Evolutionary conservation across 2,329 filamentous ascomycete genomes (phyloP).

Genomic region (Ilyonectria robusta): DNA sequence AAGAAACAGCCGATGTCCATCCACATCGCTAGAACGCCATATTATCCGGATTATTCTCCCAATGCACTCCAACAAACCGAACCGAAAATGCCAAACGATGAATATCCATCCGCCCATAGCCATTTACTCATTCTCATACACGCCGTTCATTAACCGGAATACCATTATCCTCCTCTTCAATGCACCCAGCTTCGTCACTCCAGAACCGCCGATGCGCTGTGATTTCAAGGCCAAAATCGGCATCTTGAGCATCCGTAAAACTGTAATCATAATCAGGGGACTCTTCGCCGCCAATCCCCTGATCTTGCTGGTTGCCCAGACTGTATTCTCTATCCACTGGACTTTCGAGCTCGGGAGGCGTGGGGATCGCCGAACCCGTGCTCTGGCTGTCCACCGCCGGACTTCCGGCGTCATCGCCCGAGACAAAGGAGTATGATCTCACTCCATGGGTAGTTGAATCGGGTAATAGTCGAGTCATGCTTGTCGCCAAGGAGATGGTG

Average conservation of each 20-base stretch:
- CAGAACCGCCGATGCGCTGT: conserved; percentile 53
- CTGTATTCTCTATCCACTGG: conserved; percentile 48
- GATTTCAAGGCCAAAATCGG: conserved; percentile 54
- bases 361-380: conserved; percentile 53
- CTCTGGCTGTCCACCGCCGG: conserved; percentile 55
- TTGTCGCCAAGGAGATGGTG: conserved; percentile 39
- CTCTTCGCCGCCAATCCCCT: conserved; percentile 39
- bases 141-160: conserved; percentile 41
- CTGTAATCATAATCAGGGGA: conserved; percentile 49
- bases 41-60: background rate
- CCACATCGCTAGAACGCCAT: conserved; percentile 23
- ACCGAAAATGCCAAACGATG: background rate
- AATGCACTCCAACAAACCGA: background rate
- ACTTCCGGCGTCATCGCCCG: conserved; percentile 55
- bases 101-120: conserved; percentile 16
- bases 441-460: conserved; percentile 21
- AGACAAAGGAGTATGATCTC: conserved; percentile 51
- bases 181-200: conserved; percentile 53
- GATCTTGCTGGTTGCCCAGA: conserved; percentile 39
- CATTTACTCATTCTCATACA: conserved; percentile 36
- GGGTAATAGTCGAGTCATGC: conserved; percentile 39
- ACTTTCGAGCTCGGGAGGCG: conserved; percentile 55
- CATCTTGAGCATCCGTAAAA: conserved; percentile 49
- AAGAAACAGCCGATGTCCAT: conserved; percentile 2
- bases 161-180: conserved; percentile 55